Percentiles rank a stretch among this genome's conserved stretches.
phyloP scores from a whole-genome alignment of 805 yeast species.

The Metschnikowia gelsemii region DNA sequence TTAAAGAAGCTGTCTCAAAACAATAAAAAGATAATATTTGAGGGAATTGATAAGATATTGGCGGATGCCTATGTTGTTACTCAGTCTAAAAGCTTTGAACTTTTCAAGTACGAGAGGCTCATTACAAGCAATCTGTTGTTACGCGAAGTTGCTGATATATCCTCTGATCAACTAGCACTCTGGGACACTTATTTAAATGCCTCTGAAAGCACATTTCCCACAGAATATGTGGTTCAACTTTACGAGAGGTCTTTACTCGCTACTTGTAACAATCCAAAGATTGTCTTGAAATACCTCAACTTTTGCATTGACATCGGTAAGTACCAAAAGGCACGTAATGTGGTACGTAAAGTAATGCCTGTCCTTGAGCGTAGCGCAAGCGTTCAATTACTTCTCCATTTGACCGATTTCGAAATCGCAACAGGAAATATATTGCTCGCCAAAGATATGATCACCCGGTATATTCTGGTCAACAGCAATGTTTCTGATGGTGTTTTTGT shows the following conservation, averaged over 20 bases:
- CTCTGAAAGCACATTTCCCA: conserved; percentile 41
- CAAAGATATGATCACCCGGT: conserved; percentile 31
- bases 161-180: conserved; percentile 49
- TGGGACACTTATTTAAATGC: conserved; percentile 62
- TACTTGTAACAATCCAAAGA: conserved; percentile 43
- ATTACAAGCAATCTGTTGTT: conserved; percentile 31
- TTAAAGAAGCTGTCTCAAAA: conserved; percentile 16
- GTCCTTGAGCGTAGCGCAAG: conserved; percentile 20
- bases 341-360: conserved; percentile 38
- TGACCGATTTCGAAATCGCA: conserved; percentile 46
- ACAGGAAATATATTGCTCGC: conserved; percentile 39
- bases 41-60: conserved; percentile 45
- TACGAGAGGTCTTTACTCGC: conserved; percentile 51
- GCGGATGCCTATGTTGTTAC: conserved; percentile 55
- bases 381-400: conserved; percentile 34
- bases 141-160: conserved; percentile 33
- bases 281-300: conserved; percentile 53
- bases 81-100: conserved; percentile 51
- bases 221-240: conserved; percentile 25
- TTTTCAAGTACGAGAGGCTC: conserved; percentile 49
- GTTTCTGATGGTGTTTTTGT: conserved; percentile 38
- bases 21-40: conserved; percentile 29
- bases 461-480: conserved; percentile 22
- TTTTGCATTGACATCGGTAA: conserved; percentile 32
- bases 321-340: conserved; percentile 37